Conservation (phyloP, 2,329 filamentous ascomycete species). For the Thielaviopsis punctulata region DNA sequence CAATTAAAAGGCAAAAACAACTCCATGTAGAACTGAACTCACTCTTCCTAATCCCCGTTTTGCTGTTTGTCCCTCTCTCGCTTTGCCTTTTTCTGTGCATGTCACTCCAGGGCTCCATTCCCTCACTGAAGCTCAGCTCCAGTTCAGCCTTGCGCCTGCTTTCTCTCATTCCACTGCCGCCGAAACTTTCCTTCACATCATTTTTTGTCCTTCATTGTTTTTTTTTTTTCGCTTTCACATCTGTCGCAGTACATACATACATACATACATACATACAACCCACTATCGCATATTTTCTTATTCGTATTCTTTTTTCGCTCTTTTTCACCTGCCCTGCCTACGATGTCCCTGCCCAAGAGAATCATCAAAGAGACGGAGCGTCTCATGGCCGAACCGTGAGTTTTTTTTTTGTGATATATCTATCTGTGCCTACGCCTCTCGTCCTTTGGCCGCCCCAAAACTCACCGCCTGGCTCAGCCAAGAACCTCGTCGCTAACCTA, state of each 20-base stretch:
- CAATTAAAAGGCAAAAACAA: no score
- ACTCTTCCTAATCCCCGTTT: no score
- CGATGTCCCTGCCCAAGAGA: conserved; percentile 74
- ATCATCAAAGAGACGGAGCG: conserved; percentile 98
- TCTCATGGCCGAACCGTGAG: conserved; percentile 89
- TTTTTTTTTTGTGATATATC: conserved; percentile 6
- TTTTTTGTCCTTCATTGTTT: neutral
- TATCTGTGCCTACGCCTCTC: no score
- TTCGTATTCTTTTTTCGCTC: neutral
- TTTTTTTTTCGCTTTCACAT: neutral
- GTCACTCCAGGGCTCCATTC: neutral
- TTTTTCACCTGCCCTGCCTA: neutral
- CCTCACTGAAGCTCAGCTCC: no score
- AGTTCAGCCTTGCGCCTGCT: neutral
- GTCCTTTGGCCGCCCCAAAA: neutral
- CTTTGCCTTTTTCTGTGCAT: neutral
- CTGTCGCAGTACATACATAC: no score
- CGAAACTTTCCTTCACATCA: neutral
- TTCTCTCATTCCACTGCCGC: no score
- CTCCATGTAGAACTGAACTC: no score
- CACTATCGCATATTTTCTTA: no score
- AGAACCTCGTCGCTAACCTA: neutral
- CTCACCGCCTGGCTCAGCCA: no score
- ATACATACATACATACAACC: no score
- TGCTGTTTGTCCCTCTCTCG: neutral